A percentile compares a stretch with the other conserved stretches of the same genome.
Conservation (phyloP, 495 filamentous ascomycete species). For the Podospora australis region DNA sequence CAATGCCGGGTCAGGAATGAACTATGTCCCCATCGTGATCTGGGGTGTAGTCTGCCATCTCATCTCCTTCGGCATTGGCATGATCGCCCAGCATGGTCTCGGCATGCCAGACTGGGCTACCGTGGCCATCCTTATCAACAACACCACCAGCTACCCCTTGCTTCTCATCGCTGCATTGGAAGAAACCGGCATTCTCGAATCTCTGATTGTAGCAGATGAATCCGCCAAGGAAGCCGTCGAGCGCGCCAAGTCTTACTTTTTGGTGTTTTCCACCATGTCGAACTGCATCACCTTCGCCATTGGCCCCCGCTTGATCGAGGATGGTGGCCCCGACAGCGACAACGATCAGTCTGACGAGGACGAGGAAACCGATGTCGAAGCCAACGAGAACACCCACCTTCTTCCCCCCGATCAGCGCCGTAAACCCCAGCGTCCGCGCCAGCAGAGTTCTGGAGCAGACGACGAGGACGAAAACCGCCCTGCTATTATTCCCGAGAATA, state of each 20-base stretch:
- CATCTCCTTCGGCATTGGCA: conserved; percentile 37
- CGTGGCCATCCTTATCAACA: conserved; percentile 67
- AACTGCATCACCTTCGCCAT: conserved; percentile 51
- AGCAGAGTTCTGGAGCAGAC: conserved; percentile 9
- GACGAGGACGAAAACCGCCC: too few species aligned
- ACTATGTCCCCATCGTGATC: conserved; percentile 48
- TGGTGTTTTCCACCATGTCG: conserved; percentile 46
- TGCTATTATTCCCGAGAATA: conserved; percentile 9
- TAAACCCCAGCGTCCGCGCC: not conserved
- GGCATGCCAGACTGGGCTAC: conserved; percentile 58
- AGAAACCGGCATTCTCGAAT: conserved; percentile 55
- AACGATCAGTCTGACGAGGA: conserved; percentile 9
- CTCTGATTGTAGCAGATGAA: conserved; percentile 37
- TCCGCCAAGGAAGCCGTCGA: conserved; percentile 46
- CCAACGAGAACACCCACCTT: conserved; percentile 19
- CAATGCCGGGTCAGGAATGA: conserved; percentile 44
- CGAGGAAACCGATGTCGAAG: conserved; percentile 2
- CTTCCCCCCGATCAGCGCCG: not conserved
- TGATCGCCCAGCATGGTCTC: conserved; percentile 30
- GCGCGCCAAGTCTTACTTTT: conserved; percentile 65
- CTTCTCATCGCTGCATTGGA: conserved; percentile 60
- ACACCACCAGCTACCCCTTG: conserved; percentile 65
- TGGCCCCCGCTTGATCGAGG: conserved; percentile 51
- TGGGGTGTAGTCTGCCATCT: conserved; percentile 38
- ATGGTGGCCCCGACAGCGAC: conserved; percentile 22